Conservation (phyloP, 83 land plant species). For the Thuja plicata region DNA sequence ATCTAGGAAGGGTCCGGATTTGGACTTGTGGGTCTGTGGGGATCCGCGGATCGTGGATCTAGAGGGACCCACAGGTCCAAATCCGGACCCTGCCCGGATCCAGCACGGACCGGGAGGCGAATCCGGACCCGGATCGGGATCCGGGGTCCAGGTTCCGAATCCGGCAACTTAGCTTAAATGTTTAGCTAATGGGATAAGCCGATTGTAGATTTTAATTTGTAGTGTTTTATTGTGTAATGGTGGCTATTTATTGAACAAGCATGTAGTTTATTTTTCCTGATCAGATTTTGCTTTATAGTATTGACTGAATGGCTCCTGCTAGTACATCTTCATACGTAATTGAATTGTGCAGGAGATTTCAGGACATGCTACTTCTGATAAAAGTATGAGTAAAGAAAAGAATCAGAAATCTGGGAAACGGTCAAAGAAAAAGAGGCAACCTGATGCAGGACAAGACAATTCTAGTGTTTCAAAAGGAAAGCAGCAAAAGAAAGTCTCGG, state of each 20-base stretch:
- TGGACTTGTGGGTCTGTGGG: too few relatives aligned
- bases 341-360: slow-evolving; percentile 1
- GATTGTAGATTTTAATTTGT: neutral
- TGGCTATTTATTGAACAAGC: neutral
- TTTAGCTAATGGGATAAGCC: neutral
- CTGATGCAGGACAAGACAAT: neutral
- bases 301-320: neutral
- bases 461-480: neutral
- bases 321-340: neutral
- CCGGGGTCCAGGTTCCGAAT: too few relatives aligned
- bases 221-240: neutral
- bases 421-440: neutral
- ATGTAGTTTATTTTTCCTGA: neutral
- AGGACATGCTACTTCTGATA: neutral
- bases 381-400: slow-evolving; percentile 3
- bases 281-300: neutral
- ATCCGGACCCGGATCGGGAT: too few relatives aligned
- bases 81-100: too few relatives aligned
- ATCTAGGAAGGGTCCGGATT: too few relatives aligned
- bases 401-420: neutral
- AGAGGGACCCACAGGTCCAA: too few relatives aligned
- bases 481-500: neutral
- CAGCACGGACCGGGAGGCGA: too few relatives aligned
- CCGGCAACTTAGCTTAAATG: too few relatives aligned
- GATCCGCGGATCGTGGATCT: too few relatives aligned